Conservation (phyloP, 2,329 filamentous ascomycete species). For the Setomelanomma holmii region DNA sequence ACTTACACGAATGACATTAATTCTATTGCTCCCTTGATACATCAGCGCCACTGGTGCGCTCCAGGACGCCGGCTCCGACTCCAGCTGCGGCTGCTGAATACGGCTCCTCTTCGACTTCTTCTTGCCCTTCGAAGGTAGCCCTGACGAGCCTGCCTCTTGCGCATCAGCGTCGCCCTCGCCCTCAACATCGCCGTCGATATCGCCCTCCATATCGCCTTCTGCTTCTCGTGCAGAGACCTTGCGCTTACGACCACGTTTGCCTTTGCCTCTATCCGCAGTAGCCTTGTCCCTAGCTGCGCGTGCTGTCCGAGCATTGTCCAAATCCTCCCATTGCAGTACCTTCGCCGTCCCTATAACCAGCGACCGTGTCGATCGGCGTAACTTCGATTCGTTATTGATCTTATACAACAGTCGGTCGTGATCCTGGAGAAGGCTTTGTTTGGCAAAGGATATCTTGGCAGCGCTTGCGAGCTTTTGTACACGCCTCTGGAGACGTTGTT, state of each 20-base stretch:
- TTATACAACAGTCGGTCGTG: slow-evolving; percentile 29
- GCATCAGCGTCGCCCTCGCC: too few relatives aligned
- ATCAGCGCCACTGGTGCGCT: neutral
- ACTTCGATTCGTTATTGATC: slow-evolving; percentile 26
- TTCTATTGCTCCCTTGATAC: slow-evolving; percentile 4
- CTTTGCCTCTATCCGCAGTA: neutral
- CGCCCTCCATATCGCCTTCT: slow-evolving; percentile 8
- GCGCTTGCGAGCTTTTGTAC: slow-evolving; percentile 25
- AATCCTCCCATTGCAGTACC: slow-evolving; percentile 33
- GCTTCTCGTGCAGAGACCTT: neutral
- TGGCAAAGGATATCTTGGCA: slow-evolving; percentile 28
- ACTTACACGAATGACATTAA: too few relatives aligned
- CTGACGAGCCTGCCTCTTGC: too few relatives aligned
- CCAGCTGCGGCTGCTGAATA: neutral
- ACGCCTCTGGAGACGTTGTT: slow-evolving; percentile 17
- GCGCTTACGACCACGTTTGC: neutral
- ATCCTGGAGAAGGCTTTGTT: slow-evolving; percentile 25
- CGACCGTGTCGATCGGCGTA: slow-evolving; percentile 27
- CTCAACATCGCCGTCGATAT: too few relatives aligned
- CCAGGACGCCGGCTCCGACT: neutral
- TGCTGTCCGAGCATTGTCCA: slow-evolving; percentile 20
- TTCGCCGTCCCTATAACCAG: slow-evolving; percentile 28
- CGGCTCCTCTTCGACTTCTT: too few relatives aligned
- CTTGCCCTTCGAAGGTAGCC: too few relatives aligned
- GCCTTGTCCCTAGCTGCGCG: slow-evolving; percentile 26